phyloP scores from a whole-genome alignment of 139 green algal species.

The Coccomyxa sp. region DNA sequence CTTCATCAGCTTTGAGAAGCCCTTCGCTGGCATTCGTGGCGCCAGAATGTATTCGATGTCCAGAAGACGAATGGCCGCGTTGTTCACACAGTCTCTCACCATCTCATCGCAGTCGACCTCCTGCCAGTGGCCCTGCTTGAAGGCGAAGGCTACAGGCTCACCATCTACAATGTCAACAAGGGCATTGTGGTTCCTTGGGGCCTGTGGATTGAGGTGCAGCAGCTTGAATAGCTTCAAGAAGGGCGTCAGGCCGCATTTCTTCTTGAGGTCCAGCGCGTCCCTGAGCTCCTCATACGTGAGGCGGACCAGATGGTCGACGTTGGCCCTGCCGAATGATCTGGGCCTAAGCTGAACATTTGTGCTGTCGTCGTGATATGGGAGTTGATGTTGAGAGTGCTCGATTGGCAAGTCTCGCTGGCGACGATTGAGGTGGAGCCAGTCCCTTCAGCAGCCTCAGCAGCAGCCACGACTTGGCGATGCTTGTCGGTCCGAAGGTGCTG shows the following conservation, averaged over 20 bases:
- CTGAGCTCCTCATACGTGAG: neutral
- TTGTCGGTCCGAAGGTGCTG: neutral
- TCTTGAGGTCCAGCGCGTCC: neutral
- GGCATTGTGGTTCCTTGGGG: neutral
- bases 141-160: neutral
- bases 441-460: neutral
- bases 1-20: neutral
- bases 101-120: conserved; percentile 1
- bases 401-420: neutral
- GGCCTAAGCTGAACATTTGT: neutral
- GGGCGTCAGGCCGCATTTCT: neutral
- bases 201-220: neutral
- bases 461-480: neutral
- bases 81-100: neutral
- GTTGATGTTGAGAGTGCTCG: neutral
- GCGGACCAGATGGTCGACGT: neutral
- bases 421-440: neutral
- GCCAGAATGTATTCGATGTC: neutral
- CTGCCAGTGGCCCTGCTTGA: neutral
- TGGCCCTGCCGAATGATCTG: neutral
- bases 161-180: neutral
- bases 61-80: neutral
- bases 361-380: neutral
- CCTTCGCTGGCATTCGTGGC: neutral
- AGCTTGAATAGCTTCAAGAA: neutral